A percentile compares a stretch with the other conserved stretches of the same genome.
phyloP scores from a whole-genome alignment of 257 asterid species.

The Knoxia roxburghii region DNA sequence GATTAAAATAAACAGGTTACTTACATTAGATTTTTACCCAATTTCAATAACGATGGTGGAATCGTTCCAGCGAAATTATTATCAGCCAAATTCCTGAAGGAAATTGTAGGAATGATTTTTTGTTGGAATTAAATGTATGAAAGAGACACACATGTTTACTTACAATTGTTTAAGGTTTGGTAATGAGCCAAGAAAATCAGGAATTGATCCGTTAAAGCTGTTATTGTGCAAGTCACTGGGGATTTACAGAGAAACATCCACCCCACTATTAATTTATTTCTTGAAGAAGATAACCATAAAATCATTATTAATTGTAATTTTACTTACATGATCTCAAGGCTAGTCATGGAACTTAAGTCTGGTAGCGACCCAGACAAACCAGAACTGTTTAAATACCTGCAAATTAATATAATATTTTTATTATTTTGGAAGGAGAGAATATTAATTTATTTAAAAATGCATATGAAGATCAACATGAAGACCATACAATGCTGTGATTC shows the following conservation, averaged over 20 bases:
- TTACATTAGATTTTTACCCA: too few relatives aligned
- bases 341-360: slow-evolving; percentile 42
- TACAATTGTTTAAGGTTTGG: slow-evolving; percentile 46
- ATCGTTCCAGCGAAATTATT: too few relatives aligned
- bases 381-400: slow-evolving; percentile 28
- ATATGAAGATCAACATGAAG: background rate
- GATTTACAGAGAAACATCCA: background rate
- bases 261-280: too few relatives aligned
- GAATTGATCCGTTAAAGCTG: slow-evolving; percentile 45
- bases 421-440: too few relatives aligned
- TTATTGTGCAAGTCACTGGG: slow-evolving; percentile 51
- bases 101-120: too few relatives aligned
- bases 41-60: too few relatives aligned
- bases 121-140: too few relatives aligned
- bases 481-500: slow-evolving; percentile 56
- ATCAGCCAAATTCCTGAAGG: too few relatives aligned
- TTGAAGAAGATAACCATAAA: too few relatives aligned
- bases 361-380: slow-evolving; percentile 29
- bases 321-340: slow-evolving; percentile 48
- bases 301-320: background rate
- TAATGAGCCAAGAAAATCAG: slow-evolving; percentile 49
- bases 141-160: slow-evolving; percentile 13
- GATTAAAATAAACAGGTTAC: too few relatives aligned
- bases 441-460: too few relatives aligned
- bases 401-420: background rate